Evolutionary conservation across 2,329 filamentous ascomycete species (phyloP).

Genomic region (Emergomyces africanus): DNA sequence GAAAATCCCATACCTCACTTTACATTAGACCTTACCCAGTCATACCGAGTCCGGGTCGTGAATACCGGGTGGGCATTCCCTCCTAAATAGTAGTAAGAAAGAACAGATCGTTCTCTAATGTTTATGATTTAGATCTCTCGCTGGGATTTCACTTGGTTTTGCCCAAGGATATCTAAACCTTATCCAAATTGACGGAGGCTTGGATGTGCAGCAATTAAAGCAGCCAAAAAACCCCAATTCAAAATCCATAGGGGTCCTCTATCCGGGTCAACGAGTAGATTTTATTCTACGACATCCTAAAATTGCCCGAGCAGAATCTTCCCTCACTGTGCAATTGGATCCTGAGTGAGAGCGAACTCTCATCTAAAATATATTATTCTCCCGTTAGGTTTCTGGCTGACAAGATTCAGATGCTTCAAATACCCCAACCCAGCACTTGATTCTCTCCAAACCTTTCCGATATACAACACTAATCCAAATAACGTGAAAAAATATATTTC

Average conservation of each 20-base stretch:
- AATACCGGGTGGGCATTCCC: constrained; percentile 29
- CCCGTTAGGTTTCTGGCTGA: not conserved
- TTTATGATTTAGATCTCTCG: constrained; percentile 21
- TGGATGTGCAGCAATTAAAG: constrained; percentile 16
- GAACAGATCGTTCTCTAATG: not conserved
- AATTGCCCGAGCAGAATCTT: constrained; percentile 6
- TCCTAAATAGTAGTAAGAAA: not conserved
- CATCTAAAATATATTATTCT: not conserved
- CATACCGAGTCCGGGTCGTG: constrained; percentile 29
- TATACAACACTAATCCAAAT: constrained; percentile 7
- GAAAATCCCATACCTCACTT: constrained; percentile 16
- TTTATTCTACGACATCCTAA: constrained; percentile 20
- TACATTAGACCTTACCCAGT: constrained; percentile 12
- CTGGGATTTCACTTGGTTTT: constrained; percentile 27
- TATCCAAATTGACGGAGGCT: constrained; percentile 32
- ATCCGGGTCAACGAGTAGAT: constrained; percentile 36
- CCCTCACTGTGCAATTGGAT: constrained; percentile 23
- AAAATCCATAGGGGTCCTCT: constrained; percentile 28
- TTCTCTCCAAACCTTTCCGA: constrained; percentile 25
- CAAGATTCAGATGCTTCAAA: constrained; percentile 28
- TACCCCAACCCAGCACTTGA: constrained; percentile 33
- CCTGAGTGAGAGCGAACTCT: constrained; percentile 18
- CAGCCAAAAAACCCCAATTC: constrained; percentile 8
- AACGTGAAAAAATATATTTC: constrained; percentile 1
- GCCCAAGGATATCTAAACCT: constrained; percentile 19